Conservation (phyloP, 345 rosid genomes). For the Gossypium rotundifolium region DNA sequence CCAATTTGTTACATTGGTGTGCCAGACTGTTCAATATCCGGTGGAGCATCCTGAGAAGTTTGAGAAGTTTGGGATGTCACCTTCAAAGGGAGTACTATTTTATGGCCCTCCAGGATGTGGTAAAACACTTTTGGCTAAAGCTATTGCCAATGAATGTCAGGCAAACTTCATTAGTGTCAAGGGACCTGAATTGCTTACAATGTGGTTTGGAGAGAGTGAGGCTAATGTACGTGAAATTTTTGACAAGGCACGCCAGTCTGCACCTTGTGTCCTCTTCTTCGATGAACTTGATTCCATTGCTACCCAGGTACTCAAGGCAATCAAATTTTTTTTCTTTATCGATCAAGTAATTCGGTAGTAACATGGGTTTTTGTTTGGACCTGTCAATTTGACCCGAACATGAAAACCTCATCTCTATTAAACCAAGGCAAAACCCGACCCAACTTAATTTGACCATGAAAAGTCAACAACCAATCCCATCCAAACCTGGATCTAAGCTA, state of each 20-base stretch:
- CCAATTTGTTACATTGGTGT: not conserved
- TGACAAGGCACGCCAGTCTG: constrained; percentile 92
- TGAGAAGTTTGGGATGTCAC: constrained; percentile 95
- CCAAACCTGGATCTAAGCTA: too few species aligned
- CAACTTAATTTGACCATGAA: too few species aligned
- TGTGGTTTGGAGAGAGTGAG: constrained; percentile 99
- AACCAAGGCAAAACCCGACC: too few species aligned
- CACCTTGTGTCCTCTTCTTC: constrained; percentile 91
- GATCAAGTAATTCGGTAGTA: not conserved
- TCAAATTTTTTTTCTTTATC: not conserved
- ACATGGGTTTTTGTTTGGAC: not conserved
- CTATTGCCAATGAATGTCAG: constrained; percentile 94
- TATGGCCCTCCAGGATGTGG: constrained; percentile 99
- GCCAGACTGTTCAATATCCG: constrained; percentile 95
- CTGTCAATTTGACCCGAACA: too few species aligned
- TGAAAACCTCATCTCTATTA: too few species aligned
- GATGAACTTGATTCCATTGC: constrained; percentile 98
- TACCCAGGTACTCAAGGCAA: constrained; percentile 49
- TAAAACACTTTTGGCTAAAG: constrained; percentile 91
- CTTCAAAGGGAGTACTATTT: constrained; percentile 93
- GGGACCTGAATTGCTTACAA: constrained; percentile 93
- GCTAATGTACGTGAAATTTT: constrained; percentile 95
- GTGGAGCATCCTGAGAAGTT: constrained; percentile 99
- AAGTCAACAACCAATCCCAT: too few species aligned
- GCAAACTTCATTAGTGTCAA: constrained; percentile 93